Evolutionary conservation across 1,284 basidiomycete genomes (phyloP).

Genomic region (Caloboletus firmus): DNA sequence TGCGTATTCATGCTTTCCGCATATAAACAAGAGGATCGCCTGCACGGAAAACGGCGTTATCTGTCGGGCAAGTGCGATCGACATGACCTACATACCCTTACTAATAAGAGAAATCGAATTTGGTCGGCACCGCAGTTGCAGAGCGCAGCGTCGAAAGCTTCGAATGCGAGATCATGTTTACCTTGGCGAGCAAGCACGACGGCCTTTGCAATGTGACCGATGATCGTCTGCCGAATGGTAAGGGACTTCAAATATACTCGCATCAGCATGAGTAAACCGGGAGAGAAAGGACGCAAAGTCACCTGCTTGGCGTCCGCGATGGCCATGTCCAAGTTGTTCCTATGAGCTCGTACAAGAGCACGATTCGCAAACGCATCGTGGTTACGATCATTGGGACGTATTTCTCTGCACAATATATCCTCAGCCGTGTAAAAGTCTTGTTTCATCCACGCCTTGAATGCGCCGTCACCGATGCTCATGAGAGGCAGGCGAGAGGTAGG

Average conservation of each 20-base stretch:
- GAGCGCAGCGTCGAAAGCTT: slow-evolving; percentile 11
- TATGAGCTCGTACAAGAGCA: slow-evolving; percentile 1
- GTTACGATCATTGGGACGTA: too few relatives aligned
- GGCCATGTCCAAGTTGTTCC: not conserved
- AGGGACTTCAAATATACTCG: slow-evolving; percentile 6
- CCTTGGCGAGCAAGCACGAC: not conserved
- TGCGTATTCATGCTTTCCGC: slow-evolving; percentile 11
- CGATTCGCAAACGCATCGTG: not conserved
- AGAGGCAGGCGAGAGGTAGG: slow-evolving; percentile 7
- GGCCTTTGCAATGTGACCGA: slow-evolving; percentile 12
- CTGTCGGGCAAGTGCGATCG: not conserved
- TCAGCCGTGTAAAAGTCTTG: not conserved
- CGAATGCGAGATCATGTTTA: slow-evolving; percentile 1
- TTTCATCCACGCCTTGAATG: slow-evolving; percentile 9
- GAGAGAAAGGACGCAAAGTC: not conserved
- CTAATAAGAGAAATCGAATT: slow-evolving; percentile 11
- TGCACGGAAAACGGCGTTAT: not conserved
- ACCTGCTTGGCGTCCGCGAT: not conserved
- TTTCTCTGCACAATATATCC: too few relatives aligned
- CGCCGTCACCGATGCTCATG: not conserved
- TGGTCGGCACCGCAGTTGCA: slow-evolving; percentile 1
- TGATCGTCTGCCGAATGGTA: not conserved
- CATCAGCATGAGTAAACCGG: not conserved
- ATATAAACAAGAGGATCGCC: slow-evolving; percentile 12
- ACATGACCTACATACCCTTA: slow-evolving; percentile 3